Percentiles rank a stretch among this genome's conserved stretches.
Evolutionary conservation across 164 flowering plant genomes (phyloP).

Genomic region (Annona squamosa): DNA sequence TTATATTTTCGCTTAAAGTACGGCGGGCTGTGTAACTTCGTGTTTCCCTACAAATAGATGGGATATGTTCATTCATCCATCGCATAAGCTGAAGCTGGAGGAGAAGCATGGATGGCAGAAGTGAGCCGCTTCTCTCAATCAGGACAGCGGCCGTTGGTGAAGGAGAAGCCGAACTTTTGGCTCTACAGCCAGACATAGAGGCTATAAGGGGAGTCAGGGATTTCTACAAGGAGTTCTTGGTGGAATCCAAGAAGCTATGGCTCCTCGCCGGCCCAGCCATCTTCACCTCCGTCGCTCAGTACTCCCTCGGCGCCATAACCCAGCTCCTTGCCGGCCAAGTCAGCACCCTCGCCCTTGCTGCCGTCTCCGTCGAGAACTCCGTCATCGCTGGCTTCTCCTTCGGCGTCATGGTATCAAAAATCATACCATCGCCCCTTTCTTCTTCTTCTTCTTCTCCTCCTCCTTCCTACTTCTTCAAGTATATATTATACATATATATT

Average conservation of each 20-base stretch:
- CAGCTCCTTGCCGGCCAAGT: conserved; percentile 19
- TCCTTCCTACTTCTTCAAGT: too few relatives aligned
- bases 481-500: too few relatives aligned
- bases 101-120: too few relatives aligned
- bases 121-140: too few relatives aligned
- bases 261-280: conserved; percentile 18
- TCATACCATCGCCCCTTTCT: background rate
- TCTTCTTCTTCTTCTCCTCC: background rate
- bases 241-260: conserved; percentile 21
- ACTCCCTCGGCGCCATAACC: conserved; percentile 21
- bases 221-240: conserved; percentile 9
- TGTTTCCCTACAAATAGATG: too few relatives aligned
- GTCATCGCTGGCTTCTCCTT: conserved; percentile 20
- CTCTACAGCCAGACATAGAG: conserved; percentile 2
- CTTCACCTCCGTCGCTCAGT: conserved; percentile 16
- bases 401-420: conserved; percentile 15
- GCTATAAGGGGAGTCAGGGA: conserved; percentile 3
- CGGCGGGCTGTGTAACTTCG: too few relatives aligned
- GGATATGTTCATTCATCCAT: too few relatives aligned
- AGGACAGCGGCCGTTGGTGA: too few relatives aligned
- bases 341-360: conserved; percentile 15
- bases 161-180: too few relatives aligned
- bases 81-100: too few relatives aligned
- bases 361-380: conserved; percentile 18
- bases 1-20: too few relatives aligned